Evolutionary conservation across 2,329 filamentous ascomycete genomes (phyloP).

Genomic region (Xylaria sp.): DNA sequence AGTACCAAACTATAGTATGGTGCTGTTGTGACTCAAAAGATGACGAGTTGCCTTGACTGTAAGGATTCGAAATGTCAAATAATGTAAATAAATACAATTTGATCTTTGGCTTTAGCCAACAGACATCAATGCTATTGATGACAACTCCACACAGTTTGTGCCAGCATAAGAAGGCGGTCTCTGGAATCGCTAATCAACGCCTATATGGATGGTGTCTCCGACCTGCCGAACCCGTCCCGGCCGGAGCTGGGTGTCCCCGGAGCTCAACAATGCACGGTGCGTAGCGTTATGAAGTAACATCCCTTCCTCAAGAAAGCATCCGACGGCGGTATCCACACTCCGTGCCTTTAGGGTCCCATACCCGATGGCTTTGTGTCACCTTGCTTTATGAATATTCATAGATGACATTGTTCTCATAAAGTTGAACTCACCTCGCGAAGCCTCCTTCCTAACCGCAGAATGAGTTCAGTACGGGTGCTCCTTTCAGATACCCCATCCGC

Average conservation of each 20-base stretch:
- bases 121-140: not conserved
- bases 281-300: not conserved
- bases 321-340: conserved; percentile 1
- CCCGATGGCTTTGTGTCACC: not conserved
- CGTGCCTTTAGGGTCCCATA: not conserved
- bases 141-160: not conserved
- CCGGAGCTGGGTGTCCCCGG: not conserved
- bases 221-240: not conserved
- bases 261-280: not conserved
- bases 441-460: too few relatives aligned
- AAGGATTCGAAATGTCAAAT: not conserved
- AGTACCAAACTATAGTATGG: not conserved
- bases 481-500: not conserved
- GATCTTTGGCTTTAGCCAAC: not conserved
- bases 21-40: conserved; percentile 8
- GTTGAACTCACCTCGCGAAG: not conserved
- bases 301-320: not conserved
- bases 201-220: not conserved
- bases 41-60: not conserved
- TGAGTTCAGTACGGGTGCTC: not conserved
- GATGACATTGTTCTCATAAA: not conserved
- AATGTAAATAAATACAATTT: conserved; percentile 1
- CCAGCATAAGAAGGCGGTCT: not conserved
- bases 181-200: not conserved
- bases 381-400: not conserved